Evolutionary conservation across 1,284 basidiomycete genomes (phyloP), one percentile per base, ranked within the genome.

Genomic region (Athelia sp.): DNA sequence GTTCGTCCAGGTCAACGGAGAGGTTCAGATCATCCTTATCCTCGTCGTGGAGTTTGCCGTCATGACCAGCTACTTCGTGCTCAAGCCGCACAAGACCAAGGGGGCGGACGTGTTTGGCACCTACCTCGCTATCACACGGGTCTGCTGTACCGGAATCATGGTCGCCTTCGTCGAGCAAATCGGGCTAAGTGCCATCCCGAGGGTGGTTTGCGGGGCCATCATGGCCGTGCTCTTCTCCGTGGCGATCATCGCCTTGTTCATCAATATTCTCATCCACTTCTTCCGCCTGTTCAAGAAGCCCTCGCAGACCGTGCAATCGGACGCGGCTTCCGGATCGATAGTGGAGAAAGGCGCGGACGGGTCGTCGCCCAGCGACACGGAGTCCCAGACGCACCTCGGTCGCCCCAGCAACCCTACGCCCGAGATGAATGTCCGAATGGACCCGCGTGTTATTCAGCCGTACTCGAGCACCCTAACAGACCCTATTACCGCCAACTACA

Each of bases 201-300:
- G 90, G n/a, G 83, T 86, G 2, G 85, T 71, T 19, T 80, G 92
- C 49, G 89, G 88, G 14, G 72, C 83, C 49, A 72, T 88, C 51
- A 71, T 79, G 35, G 77, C 78, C 9, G 72, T 84, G 38, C 73
- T 86, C 45, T 81, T 78, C 60, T 79, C 80, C 4, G 64, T 84
- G 24, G 69, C 82, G 0, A 70, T 86, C 43, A 53, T 87, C 45
- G 63, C 85, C 48, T 71, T 83, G 64, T 74, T 83, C 57, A 51
- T 80, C 61, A 86, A 85, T 63, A 63, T 64, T n/a, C 61, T 88
- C 40, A 59, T 76, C 46, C 73, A 76, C 58, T 52, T 74, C 48
- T n/a, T n/a, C 56, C 56, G 57, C 14, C 45, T 68, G 14, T 54
- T 62, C 51, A 50, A 52, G 46, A 52, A 19, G 32, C n/a, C n/a